Evolutionary conservation across 768 basidiomycete species (phyloP), one percentile per base, ranked within the genome.

Genomic region (Cystobasidium onofrii): DNA sequence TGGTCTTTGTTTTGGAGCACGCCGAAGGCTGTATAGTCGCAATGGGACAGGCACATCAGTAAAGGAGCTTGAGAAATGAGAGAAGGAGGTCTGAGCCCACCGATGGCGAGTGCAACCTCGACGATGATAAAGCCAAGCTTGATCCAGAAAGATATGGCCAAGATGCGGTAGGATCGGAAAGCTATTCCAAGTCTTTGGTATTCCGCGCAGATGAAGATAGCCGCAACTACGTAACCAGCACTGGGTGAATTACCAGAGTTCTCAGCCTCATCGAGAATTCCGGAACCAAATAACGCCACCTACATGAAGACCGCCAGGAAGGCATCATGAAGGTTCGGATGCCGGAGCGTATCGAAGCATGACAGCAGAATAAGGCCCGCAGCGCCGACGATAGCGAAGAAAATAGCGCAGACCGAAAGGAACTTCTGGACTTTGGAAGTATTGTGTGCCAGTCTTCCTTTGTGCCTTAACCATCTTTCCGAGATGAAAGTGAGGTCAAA

Each of bases 281-380:
- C n/a, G n/a, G n/a, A n/a, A n/a, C n/a, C n/a, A n/a, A n/a, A n/a
- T n/a, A 15, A 36, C 6, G 43, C 18, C 7, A 67, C 69, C 39
- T 34, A 71, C 64, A 90, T 87, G 81, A 90, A 91, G 10, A 90
- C 81, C 29, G 89, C 83, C 18, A 91, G 84, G 76, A 89, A 90
- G 13, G 81, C 75, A 20, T 86, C 80, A 78, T 91, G 90, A 6
- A 83, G 78, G 31, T 79, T 82, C 1, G 83, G 83, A 1, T 71
- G 69, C 1, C 85, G 84, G 73, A 84, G 83, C 0, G 88, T 88
- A 78, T 91, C 90, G 78, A 90, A 88, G 1, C 89, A 82, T 3
- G 89, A 87, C 0, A 91, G 84, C 0, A 90, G 82, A 64, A 88
- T 86, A 61, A 91, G 85, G 0, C 88, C 89, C 0, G 77, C 73